These are phyloP conservation scores for Phyllostachys edulis DNA, from an alignment of 176 grass and related monocot species.

Conservation along the genomic window DNA sequence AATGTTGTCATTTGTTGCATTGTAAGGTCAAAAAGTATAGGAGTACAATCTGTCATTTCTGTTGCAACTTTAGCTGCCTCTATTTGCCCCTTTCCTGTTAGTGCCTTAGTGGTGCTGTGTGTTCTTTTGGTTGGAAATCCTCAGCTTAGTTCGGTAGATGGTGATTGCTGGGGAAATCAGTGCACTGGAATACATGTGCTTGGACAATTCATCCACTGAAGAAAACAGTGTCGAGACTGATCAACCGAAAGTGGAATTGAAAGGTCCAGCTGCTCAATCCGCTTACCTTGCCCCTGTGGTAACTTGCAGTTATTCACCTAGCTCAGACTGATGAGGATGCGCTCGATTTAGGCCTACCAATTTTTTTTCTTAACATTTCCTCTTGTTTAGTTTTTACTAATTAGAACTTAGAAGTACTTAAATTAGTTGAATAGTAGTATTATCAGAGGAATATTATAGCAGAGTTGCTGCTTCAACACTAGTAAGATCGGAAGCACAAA, in stretches of 20 bases:
- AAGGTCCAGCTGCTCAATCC: background rate
- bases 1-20: background rate
- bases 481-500: background rate
- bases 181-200: background rate
- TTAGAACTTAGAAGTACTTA: background rate
- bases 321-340: background rate
- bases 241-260: background rate
- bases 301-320: background rate
- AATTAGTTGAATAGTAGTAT: background rate
- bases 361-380: background rate
- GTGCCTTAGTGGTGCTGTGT: background rate
- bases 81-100: background rate
- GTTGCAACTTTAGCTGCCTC: background rate
- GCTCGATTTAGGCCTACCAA: background rate
- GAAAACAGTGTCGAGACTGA: background rate
- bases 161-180: constrained; percentile 6
- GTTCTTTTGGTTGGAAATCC: constrained; percentile 28
- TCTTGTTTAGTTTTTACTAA: background rate
- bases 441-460: background rate
- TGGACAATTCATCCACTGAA: background rate
- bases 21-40: constrained; percentile 24
- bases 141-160: background rate
- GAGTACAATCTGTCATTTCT: background rate
- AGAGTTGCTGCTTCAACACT: background rate
- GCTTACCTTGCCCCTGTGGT: background rate